Percentiles rank a stretch among this genome's conserved stretches.
phyloP scores from a whole-genome alignment of 352 stramenopile species.

The Pilasporangium apinafurcum region DNA sequence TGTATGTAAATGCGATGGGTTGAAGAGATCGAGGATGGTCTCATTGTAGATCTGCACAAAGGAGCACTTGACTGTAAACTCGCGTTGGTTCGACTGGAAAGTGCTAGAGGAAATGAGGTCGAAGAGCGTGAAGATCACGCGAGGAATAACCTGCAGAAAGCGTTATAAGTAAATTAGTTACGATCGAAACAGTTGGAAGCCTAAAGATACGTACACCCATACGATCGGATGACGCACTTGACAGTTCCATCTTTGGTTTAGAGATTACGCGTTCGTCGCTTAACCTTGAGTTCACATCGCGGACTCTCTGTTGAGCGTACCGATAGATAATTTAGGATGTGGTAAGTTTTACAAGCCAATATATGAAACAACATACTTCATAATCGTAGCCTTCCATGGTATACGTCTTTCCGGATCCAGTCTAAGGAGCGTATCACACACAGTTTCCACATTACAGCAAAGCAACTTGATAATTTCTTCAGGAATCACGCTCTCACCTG shows the following conservation, averaged over 20 bases:
- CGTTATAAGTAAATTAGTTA: conserved; percentile 1
- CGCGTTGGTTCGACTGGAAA: conserved; percentile 5
- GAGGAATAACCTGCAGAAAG: conserved; percentile 29
- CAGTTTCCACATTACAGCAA: background rate
- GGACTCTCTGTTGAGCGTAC: background rate
- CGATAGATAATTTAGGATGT: conserved; percentile 2
- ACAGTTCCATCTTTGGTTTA: conserved; percentile 10
- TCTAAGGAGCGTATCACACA: conserved; percentile 8
- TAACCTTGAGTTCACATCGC: background rate
- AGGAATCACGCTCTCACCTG: conserved; percentile 13
- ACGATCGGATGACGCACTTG: conserved; percentile 2
- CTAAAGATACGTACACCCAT: conserved; percentile 24
- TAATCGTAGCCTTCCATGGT: conserved; percentile 62
- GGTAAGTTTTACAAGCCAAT: background rate
- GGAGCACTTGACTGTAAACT: conserved; percentile 54
- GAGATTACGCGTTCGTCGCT: conserved; percentile 5
- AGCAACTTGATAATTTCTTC: background rate
- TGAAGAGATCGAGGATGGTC: conserved; percentile 58
- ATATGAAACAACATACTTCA: conserved; percentile 13
- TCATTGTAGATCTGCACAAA: conserved; percentile 93
- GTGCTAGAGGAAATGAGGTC: conserved; percentile 13
- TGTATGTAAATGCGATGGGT: conserved; percentile 31
- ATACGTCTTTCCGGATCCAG: conserved; percentile 53
- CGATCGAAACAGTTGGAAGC: background rate
- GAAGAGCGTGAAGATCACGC: conserved; percentile 38